Evolutionary conservation across 83 land plant species (phyloP).

Genomic region (Isoetes engelmannii): DNA sequence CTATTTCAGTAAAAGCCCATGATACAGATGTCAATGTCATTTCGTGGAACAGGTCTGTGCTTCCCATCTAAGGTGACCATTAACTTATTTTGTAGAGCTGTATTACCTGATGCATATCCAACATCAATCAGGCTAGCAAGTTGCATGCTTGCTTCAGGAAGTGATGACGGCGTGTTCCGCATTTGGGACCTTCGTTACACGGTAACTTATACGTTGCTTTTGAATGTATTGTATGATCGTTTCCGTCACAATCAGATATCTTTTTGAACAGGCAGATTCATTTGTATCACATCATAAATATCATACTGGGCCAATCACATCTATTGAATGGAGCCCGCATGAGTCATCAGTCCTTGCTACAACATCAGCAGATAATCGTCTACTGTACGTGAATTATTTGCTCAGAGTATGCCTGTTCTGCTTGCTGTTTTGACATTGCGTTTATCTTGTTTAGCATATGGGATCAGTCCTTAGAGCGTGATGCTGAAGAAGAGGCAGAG

Average conservation of each 20-base stretch:
- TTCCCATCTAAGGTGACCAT: slow-evolving; percentile 1
- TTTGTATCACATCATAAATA: slow-evolving; percentile 81
- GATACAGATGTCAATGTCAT: slow-evolving; percentile 94
- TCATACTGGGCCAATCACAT: slow-evolving; percentile 79
- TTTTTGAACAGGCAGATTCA: slow-evolving; percentile 36
- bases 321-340: slow-evolving; percentile 96
- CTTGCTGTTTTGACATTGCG: neutral
- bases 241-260: neutral
- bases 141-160: slow-evolving; percentile 89
- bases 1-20: slow-evolving; percentile 70
- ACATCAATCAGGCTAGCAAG: slow-evolving; percentile 57
- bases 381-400: slow-evolving; percentile 50
- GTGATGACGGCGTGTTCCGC: slow-evolving; percentile 92
- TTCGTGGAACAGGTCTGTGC: slow-evolving; percentile 80
- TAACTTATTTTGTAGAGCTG: slow-evolving; percentile 1
- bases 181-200: slow-evolving; percentile 70
- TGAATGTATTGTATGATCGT: neutral
- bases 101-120: neutral
- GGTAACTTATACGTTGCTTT: neutral
- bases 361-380: slow-evolving; percentile 79
- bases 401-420: neutral
- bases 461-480: slow-evolving; percentile 88
- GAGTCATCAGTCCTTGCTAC: slow-evolving; percentile 79
- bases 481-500: slow-evolving; percentile 90
- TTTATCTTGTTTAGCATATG: slow-evolving; percentile 54